phyloP scores from a whole-genome alignment of 495 filamentous ascomycete species.

The Hypoxylon trugodes region DNA sequence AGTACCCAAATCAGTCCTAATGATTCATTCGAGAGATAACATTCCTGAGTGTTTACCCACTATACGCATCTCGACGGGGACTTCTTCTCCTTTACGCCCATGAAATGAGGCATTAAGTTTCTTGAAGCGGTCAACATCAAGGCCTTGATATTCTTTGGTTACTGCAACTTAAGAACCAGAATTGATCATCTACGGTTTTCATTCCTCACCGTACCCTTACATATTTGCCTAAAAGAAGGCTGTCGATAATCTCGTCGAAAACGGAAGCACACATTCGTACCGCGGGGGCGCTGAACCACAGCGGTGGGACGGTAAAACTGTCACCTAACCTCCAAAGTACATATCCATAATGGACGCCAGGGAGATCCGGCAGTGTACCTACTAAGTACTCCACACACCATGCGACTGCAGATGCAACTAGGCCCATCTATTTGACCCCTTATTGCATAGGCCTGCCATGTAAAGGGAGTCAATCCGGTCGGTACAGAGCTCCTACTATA shows the following conservation, averaged over 20 bases:
- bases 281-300: conserved; percentile 27
- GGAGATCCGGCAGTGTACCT: conserved; percentile 17
- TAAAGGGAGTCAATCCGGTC: conserved; percentile 16
- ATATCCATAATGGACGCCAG: conserved; percentile 7
- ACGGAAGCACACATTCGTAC: conserved; percentile 23
- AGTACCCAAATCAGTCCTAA: background rate
- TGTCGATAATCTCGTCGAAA: conserved; percentile 1
- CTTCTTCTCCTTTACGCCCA: background rate
- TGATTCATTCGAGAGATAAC: background rate
- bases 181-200: background rate
- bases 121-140: too few relatives aligned
- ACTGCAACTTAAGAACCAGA: background rate
- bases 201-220: conserved; percentile 2
- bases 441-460: conserved; percentile 37
- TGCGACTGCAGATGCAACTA: conserved; percentile 34
- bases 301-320: conserved; percentile 19
- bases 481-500: conserved; percentile 14
- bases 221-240: conserved; percentile 1
- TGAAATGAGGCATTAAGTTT: too few relatives aligned
- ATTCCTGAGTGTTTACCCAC: background rate
- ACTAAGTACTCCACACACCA: conserved; percentile 21
- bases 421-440: conserved; percentile 6
- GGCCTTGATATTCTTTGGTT: conserved; percentile 2
- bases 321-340: conserved; percentile 18
- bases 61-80: background rate